Percentiles rank a stretch among this genome's conserved stretches.
Evolutionary conservation across 2,329 filamentous ascomycete genomes (phyloP).

Genomic region (Aspergillus sp.): DNA sequence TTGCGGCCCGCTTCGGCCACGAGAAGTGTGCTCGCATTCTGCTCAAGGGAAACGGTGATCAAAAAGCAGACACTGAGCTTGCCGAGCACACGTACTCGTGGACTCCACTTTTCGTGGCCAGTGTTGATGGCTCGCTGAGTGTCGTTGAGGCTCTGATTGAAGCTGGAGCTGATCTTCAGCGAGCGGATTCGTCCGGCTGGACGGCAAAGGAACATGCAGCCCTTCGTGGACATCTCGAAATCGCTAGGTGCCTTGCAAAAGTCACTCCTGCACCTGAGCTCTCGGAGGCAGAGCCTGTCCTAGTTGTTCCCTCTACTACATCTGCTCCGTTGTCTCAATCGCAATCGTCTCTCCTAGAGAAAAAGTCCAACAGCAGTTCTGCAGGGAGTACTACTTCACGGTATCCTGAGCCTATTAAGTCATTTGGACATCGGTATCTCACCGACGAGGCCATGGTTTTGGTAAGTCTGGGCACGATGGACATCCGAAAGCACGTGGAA

Average conservation of each 20-base stretch:
- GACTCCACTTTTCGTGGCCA: constrained; percentile 93
- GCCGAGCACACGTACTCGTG: constrained; percentile 83
- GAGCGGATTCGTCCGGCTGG: constrained; percentile 85
- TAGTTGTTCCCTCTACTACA: constrained; percentile 29
- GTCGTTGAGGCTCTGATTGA: constrained; percentile 76
- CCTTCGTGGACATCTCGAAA: constrained; percentile 79
- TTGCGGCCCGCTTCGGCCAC: constrained; percentile 87
- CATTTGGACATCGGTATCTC: constrained; percentile 93
- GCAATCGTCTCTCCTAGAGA: constrained; percentile 43
- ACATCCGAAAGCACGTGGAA: constrained; percentile 76
- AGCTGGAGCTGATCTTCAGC: constrained; percentile 73
- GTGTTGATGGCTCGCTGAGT: constrained; percentile 78
- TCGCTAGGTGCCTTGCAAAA: constrained; percentile 68
- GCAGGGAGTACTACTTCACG: constrained; percentile 41
- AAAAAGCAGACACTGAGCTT: constrained; percentile 74
- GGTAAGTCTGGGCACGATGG: constrained; percentile 92
- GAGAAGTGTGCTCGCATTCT: constrained; percentile 75
- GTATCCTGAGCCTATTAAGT: constrained; percentile 77
- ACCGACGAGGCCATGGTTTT: constrained; percentile 85
- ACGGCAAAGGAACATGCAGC: constrained; percentile 91
- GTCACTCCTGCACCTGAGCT: constrained; percentile 49
- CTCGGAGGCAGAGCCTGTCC: constrained; percentile 32
- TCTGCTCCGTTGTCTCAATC: constrained; percentile 37
- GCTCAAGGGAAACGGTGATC: constrained; percentile 65
- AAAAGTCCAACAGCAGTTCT: constrained; percentile 39